Percentiles rank a stretch among this genome's conserved stretches.
phyloP scores from a whole-genome alignment of 106 monocot genomes.

The Dioscorea dumetorum region DNA sequence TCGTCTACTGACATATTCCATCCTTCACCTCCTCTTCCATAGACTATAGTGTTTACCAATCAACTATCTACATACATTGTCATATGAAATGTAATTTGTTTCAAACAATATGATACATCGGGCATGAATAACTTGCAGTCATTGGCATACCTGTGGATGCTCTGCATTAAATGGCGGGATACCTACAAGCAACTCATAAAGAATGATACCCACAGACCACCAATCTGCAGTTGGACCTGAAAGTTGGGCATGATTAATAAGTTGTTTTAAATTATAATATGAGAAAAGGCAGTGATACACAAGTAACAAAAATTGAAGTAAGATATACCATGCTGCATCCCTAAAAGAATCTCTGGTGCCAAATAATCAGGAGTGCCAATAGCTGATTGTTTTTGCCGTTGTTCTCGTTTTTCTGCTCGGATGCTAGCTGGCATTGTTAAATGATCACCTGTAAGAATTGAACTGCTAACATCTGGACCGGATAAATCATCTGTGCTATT shows the following conservation, averaged over 20 bases:
- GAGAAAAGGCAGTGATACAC: background rate
- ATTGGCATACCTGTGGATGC: slow-evolving; percentile 84
- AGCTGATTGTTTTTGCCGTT: slow-evolving; percentile 78
- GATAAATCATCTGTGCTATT: slow-evolving; percentile 98
- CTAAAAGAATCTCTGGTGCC: slow-evolving; percentile 96
- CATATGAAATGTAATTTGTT: no score
- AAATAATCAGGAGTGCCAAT: slow-evolving; percentile 99
- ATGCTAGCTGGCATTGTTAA: slow-evolving; percentile 26
- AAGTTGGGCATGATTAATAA: background rate
- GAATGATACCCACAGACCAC: slow-evolving; percentile 98
- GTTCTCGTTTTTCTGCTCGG: slow-evolving; percentile 63
- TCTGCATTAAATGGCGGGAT: slow-evolving; percentile 99
- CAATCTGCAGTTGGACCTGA: slow-evolving; percentile 92
- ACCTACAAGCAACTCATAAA: slow-evolving; percentile 95
- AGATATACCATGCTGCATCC: slow-evolving; percentile 77
- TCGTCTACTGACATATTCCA: no score
- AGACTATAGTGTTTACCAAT: no score
- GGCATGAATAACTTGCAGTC: no score
- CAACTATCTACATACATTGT: no score
- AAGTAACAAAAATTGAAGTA: background rate
- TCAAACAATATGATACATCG: no score
- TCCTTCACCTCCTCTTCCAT: no score
- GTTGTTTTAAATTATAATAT: slow-evolving; percentile 1
- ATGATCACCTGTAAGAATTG: slow-evolving; percentile 34
- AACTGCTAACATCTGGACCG: slow-evolving; percentile 83